Evolutionary conservation across 768 basidiomycete species (phyloP).

Genomic region (Mycena belliarum): DNA sequence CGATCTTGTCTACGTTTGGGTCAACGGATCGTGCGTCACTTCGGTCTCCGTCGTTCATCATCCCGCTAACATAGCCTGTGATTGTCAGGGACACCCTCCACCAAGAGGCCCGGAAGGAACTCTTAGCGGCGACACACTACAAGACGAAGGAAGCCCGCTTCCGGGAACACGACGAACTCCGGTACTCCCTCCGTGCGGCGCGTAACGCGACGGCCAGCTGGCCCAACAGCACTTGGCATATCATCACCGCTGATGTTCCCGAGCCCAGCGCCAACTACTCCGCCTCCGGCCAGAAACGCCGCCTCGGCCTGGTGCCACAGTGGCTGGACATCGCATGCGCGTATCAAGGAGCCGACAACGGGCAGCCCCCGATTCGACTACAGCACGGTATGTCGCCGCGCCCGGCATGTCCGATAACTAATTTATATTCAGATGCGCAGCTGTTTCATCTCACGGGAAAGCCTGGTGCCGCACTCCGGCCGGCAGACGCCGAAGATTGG

Average conservation of each 20-base stretch:
- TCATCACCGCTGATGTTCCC: slow-evolving; percentile 38
- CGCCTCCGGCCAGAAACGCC: slow-evolving; percentile 6
- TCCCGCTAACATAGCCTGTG: background rate
- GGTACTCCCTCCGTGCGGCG: slow-evolving; percentile 36
- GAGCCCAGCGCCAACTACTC: background rate
- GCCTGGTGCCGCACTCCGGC: slow-evolving; percentile 1
- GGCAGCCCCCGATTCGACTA: slow-evolving; percentile 26
- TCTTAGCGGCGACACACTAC: slow-evolving; percentile 2
- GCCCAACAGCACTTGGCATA: slow-evolving; percentile 31
- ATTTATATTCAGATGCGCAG: slow-evolving; percentile 8
- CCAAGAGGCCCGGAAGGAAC: slow-evolving; percentile 10
- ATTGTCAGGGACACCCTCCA: slow-evolving; percentile 18
- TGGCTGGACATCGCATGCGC: slow-evolving; percentile 34
- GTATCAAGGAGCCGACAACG: slow-evolving; percentile 28
- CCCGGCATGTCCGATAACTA: background rate
- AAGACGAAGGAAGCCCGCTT: slow-evolving; percentile 20
- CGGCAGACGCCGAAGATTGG: slow-evolving; percentile 8
- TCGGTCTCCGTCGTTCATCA: background rate
- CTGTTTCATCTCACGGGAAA: slow-evolving; percentile 21
- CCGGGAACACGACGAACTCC: slow-evolving; percentile 39
- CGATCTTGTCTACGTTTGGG: slow-evolving; percentile 24
- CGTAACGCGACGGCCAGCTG: slow-evolving; percentile 29
- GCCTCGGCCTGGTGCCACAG: slow-evolving; percentile 40
- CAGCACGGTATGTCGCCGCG: slow-evolving; percentile 31
- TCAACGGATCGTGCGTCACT: slow-evolving; percentile 24